phyloP scores from a whole-genome alignment of 805 yeast species.

The Candida corydali region DNA sequence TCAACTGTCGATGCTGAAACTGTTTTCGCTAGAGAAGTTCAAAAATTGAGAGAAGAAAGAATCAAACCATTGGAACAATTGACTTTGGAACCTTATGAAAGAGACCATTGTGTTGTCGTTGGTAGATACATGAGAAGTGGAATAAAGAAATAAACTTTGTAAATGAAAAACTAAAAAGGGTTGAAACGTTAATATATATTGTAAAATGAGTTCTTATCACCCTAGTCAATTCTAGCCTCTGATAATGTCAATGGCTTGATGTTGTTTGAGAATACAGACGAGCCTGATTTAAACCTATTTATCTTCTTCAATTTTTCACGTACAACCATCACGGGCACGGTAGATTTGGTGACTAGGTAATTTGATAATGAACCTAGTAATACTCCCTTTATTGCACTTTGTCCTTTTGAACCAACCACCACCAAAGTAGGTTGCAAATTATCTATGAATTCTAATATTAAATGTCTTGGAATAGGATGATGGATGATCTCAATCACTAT shows the following conservation, averaged over 20 bases:
- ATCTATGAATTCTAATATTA: constrained; percentile 65
- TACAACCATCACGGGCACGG: constrained; percentile 81
- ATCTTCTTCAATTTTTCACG: constrained; percentile 67
- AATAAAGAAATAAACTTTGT: constrained; percentile 37
- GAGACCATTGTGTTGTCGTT: constrained; percentile 99
- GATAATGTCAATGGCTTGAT: constrained; percentile 48
- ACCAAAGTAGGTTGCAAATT: constrained; percentile 70
- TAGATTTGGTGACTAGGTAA: constrained; percentile 64
- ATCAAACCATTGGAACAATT: constrained; percentile 98
- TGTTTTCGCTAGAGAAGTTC: constrained; percentile 98
- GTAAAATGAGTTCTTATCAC: no score
- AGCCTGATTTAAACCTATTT: constrained; percentile 48
- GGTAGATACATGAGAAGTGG: constrained; percentile 96
- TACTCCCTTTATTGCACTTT: constrained; percentile 68
- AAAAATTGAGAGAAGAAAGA: constrained; percentile 97
- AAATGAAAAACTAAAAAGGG: neutral
- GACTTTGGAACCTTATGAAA: constrained; percentile 98
- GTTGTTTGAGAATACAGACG: constrained; percentile 52
- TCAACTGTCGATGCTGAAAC: constrained; percentile 99
- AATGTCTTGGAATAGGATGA: constrained; percentile 71
- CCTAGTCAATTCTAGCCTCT: constrained; percentile 43
- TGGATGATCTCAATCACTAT: constrained; percentile 71
- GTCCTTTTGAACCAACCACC: constrained; percentile 73
- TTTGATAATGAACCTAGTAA: constrained; percentile 70
- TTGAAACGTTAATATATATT: neutral